Percentiles rank a stretch among this genome's conserved stretches.
Evolutionary conservation across 768 basidiomycete species (phyloP).

Genomic region (Suillus sp.): DNA sequence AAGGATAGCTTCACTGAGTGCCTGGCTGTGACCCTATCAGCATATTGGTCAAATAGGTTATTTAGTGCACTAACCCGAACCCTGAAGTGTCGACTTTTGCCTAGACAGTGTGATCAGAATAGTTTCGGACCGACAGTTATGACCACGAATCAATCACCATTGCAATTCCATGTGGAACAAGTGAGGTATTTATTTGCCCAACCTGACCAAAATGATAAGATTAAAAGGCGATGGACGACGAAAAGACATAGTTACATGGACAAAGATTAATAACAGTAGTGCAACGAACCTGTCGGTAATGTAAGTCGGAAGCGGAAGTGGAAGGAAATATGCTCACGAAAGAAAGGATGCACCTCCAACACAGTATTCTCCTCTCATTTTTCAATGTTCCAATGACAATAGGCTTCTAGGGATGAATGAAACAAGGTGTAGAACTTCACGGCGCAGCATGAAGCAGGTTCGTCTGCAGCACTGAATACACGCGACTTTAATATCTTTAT

Average conservation of each 20-base stretch:
- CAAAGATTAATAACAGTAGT: constrained; percentile 71
- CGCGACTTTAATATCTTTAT: constrained; percentile 17
- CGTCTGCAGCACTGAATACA: constrained; percentile 20
- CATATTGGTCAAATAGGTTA: neutral
- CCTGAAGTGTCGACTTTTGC: constrained; percentile 68
- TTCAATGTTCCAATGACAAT: constrained; percentile 16
- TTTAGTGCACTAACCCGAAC: constrained; percentile 56
- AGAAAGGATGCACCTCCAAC: constrained; percentile 71
- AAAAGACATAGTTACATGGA: constrained; percentile 58
- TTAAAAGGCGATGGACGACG: constrained; percentile 19
- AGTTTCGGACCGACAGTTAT: constrained; percentile 7
- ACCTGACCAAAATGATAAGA: constrained; percentile 49
- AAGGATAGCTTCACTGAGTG: constrained; percentile 48
- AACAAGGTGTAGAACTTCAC: constrained; percentile 12
- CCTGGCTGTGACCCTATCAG: constrained; percentile 35
- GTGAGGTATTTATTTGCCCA: constrained; percentile 79
- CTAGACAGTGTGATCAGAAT: constrained; percentile 40
- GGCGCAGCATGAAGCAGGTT: constrained; percentile 23
- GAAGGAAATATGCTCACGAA: constrained; percentile 50
- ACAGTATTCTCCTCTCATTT: constrained; percentile 77
- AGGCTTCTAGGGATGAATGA: constrained; percentile 13
- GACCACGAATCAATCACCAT: constrained; percentile 55
- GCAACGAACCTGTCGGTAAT: constrained; percentile 28
- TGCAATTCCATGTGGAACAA: constrained; percentile 67
- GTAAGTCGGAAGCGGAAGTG: constrained; percentile 19